Evolutionary conservation across 352 stramenopile species (phyloP), one percentile per base, ranked within the genome.

Genomic region (Globisporangium spiculum): DNA sequence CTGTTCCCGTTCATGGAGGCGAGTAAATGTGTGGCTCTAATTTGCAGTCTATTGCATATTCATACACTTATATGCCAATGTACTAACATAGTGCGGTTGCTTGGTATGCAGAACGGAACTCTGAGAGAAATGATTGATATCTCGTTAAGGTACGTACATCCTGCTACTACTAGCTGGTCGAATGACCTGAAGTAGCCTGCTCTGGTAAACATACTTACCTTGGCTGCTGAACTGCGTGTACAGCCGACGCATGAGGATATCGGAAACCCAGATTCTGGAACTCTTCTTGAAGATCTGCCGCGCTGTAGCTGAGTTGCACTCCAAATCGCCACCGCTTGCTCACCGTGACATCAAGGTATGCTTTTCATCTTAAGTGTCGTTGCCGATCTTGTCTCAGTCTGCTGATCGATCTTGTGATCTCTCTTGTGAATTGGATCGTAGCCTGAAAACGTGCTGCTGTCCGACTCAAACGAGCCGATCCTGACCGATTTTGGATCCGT

Each of bases 401-500:
- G 12, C 14, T 57, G 56, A 41, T 50, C 4, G 27, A 32, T 4
- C 27, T 50, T 4, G n/a, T n/a, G 1, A 0, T 44, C 2, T 50
- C 26, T 53, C 10, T 63, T 12, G 4, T 66, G 38, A 20, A 30
- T 22, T 60, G 4, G 55, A 26, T 38, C 32, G 9, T 65, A 97
- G 86, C 90, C 90, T 5, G 90, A 97, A 60, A 97, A 97, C 65
- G 75, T 97, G 18, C 70, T 97, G 80, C 65, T 97, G 34, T 84
- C 83, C 0, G 78, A 89, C 38, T 80, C 92, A 18, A 72, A 81
- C n/a, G 88, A 94, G 60, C 89, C 89, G 3, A 68, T 97, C 44
- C 69, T 97, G 62, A 96, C 88, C n/a, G 90, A 97, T 68, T 96
- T 97, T 79, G 90, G 90, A 0, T 96, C 88, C 1, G 74, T 91